Evolutionary conservation across 176 grass and related monocot species (phyloP), one percentile per base, ranked within the genome.

Genomic region (Triticum turgidum): DNA sequence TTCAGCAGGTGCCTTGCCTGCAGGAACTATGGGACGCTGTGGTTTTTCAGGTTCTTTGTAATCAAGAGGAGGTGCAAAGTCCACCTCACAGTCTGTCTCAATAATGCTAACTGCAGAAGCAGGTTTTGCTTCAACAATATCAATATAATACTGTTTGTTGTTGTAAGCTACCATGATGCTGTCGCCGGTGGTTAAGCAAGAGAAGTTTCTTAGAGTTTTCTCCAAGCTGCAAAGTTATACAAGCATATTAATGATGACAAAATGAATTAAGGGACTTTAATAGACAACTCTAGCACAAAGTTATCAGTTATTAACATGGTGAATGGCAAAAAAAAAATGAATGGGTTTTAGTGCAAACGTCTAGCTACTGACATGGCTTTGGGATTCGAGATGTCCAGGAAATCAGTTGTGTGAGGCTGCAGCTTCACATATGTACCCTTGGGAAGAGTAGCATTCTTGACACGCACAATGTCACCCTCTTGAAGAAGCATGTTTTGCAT

Each of bases 401-500:
- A 98, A 63, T 94, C 93, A 67, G 64, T 83, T 34, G 94, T 96
- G 89, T 98, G 97, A 84, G 94, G 94, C 72, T 94, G 92, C 66
- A 98, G 77, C 83, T 98, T 98, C 47, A 88, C 97, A 69, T 91
- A 98, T 83, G 85, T 92, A 35, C 92, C 96, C 88, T 98, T 98
- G 49, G 86, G 92, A 82, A 98, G 90, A 63, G 79, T 91, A 13
- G 90, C 80, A 52, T 92, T 96, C 78, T 90, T 96, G 2, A 98
- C 71, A 85, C 22, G 86, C 13, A 98, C 86, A 73, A 41, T 72
- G 15, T 94, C 92, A 86, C 97, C 93, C 73, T 94, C 97, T 94
- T 92, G 61, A 81, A 99, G 91, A 85, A 99, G 92, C 92, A 99
- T 92, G 93, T 99, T 99, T 92, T 96, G 92, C 94, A 99, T 99